Evolutionary conservation across 805 yeast species (phyloP).

Genomic region (Nakazawaea molendinolei): DNA sequence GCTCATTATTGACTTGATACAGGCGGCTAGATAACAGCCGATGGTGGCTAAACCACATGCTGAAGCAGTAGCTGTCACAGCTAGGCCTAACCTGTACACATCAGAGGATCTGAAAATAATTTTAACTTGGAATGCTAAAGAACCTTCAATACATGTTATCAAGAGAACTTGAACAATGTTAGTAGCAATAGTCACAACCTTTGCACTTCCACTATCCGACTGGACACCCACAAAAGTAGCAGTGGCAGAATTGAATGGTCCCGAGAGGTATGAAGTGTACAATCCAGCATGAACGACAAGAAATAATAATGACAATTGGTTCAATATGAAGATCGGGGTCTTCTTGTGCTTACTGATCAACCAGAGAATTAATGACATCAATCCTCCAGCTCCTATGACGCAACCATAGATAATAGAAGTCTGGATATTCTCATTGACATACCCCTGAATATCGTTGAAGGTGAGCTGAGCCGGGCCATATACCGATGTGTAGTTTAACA

Average conservation of each 20-base stretch:
- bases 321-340: constrained; percentile 70
- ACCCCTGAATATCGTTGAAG: constrained; percentile 35
- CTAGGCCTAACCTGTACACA: constrained; percentile 33
- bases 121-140: constrained; percentile 65
- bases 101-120: constrained; percentile 62
- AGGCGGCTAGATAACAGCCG: constrained; percentile 51
- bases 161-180: constrained; percentile 55
- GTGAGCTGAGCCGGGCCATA: constrained; percentile 32
- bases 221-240: constrained; percentile 38
- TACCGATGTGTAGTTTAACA: constrained; percentile 34
- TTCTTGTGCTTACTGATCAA: constrained; percentile 44
- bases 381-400: constrained; percentile 51
- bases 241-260: constrained; percentile 45
- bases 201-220: constrained; percentile 31
- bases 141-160: constrained; percentile 52
- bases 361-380: constrained; percentile 37
- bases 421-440: constrained; percentile 26
- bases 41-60: constrained; percentile 47
- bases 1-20: constrained; percentile 35
- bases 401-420: constrained; percentile 47
- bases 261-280: constrained; percentile 45
- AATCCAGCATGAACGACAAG: constrained; percentile 56
- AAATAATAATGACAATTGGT: constrained; percentile 51
- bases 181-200: constrained; percentile 51
- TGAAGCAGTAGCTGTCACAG: constrained; percentile 31